Evolutionary conservation across 139 green algal species (phyloP).

Genomic region (Coccomyxa sp.): DNA sequence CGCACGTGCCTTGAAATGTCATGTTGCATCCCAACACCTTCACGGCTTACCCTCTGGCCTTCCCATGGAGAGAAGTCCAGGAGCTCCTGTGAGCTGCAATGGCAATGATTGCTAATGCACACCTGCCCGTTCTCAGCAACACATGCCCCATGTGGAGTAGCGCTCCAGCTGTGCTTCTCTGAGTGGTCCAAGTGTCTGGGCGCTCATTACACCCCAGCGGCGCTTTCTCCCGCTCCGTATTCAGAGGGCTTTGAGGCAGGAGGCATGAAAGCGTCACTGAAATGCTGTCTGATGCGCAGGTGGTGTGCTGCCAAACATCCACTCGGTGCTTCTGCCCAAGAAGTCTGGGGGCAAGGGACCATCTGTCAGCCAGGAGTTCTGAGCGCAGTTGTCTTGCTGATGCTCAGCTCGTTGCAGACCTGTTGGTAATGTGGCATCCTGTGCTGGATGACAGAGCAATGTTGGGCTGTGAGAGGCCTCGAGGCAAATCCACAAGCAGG

Average conservation of each 20-base stretch:
- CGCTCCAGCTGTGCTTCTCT: neutral
- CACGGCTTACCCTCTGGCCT: too few species aligned
- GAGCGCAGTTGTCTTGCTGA: too few species aligned
- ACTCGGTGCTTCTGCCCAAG: conserved; percentile 76
- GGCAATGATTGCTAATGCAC: too few species aligned
- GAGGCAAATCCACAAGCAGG: too few species aligned
- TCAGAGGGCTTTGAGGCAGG: conserved; percentile 50
- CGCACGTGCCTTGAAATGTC: too few species aligned
- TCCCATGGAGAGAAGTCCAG: too few species aligned
- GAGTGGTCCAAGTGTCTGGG: neutral
- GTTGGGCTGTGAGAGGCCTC: too few species aligned
- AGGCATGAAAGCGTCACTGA: conserved; percentile 71
- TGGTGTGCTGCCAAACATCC: conserved; percentile 86
- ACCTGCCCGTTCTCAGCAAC: neutral
- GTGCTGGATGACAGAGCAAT: too few species aligned
- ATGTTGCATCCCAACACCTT: too few species aligned
- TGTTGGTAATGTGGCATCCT: too few species aligned
- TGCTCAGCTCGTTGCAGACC: too few species aligned
- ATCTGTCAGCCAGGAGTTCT: conserved; percentile 1
- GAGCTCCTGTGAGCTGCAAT: too few species aligned
- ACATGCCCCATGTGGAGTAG: neutral
- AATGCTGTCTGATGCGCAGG: conserved; percentile 33
- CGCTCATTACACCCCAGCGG: neutral
- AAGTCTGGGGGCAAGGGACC: conserved; percentile 51
- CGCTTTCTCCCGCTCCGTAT: conserved; percentile 33